Evolutionary conservation across 495 filamentous ascomycete genomes (phyloP).

Genomic region (Penicillium alfredii): DNA sequence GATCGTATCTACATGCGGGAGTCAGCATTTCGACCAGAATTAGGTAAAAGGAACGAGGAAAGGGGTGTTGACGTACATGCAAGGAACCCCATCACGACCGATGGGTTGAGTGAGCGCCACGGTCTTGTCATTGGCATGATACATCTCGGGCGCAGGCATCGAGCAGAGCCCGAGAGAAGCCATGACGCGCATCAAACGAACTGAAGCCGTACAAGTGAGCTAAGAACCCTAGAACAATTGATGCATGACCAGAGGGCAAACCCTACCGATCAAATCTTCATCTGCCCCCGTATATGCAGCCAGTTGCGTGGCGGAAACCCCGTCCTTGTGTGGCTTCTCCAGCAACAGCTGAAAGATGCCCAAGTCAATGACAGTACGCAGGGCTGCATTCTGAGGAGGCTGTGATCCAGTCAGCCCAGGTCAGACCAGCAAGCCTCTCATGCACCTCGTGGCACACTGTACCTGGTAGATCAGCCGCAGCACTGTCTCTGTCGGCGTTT

Average conservation of each 20-base stretch:
- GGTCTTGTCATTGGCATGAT: slow-evolving; percentile 29
- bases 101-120: slow-evolving; percentile 29
- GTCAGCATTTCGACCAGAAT: background rate
- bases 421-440: slow-evolving; percentile 2
- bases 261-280: slow-evolving; percentile 26
- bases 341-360: slow-evolving; percentile 28
- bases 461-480: slow-evolving; percentile 39
- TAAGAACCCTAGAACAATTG: background rate
- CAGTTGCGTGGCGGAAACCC: slow-evolving; percentile 25
- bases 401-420: slow-evolving; percentile 1
- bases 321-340: slow-evolving; percentile 15
- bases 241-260: background rate
- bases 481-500: slow-evolving; percentile 33
- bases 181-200: slow-evolving; percentile 38
- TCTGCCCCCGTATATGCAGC: slow-evolving; percentile 26
- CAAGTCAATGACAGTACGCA: slow-evolving; percentile 31
- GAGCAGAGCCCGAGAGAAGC: slow-evolving; percentile 28
- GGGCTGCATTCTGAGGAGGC: slow-evolving; percentile 38
- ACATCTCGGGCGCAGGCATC: slow-evolving; percentile 19
- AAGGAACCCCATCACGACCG: slow-evolving; percentile 32
- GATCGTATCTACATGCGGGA: slow-evolving; percentile 25
- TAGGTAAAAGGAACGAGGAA: slow-evolving; percentile 4
- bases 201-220: slow-evolving; percentile 17
- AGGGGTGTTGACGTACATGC: too few relatives aligned
- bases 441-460: background rate